Percentiles rank a stretch among this genome's conserved stretches.
phyloP scores from a whole-genome alignment of 2,329 filamentous ascomycete genomes.

The Tothia fuscella region DNA sequence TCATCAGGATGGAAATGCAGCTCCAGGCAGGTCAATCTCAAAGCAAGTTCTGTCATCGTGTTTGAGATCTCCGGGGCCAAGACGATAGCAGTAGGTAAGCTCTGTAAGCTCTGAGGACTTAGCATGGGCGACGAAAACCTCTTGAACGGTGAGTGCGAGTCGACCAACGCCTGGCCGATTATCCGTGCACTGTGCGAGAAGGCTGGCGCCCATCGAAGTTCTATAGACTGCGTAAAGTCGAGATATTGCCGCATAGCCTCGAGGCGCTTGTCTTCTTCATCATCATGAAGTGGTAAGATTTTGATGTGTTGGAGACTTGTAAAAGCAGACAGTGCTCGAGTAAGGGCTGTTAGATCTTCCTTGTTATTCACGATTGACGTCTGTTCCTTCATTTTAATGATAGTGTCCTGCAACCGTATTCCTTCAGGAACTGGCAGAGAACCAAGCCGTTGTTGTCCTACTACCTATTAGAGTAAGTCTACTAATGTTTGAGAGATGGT shows the following conservation, averaged over 20 bases:
- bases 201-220: constrained; percentile 49
- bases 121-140: constrained; percentile 52
- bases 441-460: constrained; percentile 28
- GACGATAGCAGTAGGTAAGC: too few relatives aligned
- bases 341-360: constrained; percentile 41
- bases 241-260: constrained; percentile 32
- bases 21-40: constrained; percentile 49
- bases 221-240: constrained; percentile 32
- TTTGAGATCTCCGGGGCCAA: constrained; percentile 37
- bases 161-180: constrained; percentile 44
- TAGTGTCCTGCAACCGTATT: constrained; percentile 30
- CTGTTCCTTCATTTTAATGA: constrained; percentile 38
- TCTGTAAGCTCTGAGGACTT: constrained; percentile 47
- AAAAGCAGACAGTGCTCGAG: constrained; percentile 45
- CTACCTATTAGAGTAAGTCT: constrained; percentile 16
- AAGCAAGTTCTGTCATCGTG: constrained; percentile 39
- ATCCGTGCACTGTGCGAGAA: constrained; percentile 50
- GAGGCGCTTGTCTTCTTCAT: constrained; percentile 43
- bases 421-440: constrained; percentile 24
- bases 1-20: constrained; percentile 49
- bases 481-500: constrained; percentile 12
- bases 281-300: constrained; percentile 49
- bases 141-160: constrained; percentile 43
- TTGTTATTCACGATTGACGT: constrained; percentile 37
- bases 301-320: constrained; percentile 51